phyloP scores from a whole-genome alignment of 805 yeast genomes.

The Saccharomyces paradoxus region DNA sequence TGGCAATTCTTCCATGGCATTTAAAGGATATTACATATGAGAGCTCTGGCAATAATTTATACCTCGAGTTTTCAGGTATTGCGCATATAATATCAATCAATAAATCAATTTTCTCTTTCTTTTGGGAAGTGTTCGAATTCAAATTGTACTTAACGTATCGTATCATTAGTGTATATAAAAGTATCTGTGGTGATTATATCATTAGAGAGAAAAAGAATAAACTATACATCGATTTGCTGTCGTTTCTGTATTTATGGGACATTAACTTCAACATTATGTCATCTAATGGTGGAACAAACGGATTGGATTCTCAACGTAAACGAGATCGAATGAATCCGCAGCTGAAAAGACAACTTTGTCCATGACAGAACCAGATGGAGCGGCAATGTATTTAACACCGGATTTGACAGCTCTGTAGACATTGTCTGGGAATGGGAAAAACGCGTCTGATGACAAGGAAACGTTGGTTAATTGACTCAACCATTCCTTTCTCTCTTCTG shows the following conservation, averaged over 20 bases:
- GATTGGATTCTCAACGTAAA: conserved; percentile 92
- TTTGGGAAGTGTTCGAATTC: not conserved
- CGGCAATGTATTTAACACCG: conserved; percentile 92
- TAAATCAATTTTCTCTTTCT: not conserved
- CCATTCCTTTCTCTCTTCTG: conserved; percentile 83
- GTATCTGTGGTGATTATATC: not conserved
- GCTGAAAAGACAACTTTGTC: conserved; percentile 94
- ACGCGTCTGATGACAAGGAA: conserved; percentile 91
- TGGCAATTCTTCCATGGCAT: not conserved
- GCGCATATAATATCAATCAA: not conserved
- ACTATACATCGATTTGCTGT: not conserved
- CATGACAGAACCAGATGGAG: conserved; percentile 95
- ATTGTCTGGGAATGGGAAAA: conserved; percentile 99
- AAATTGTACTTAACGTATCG: not conserved
- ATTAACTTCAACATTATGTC: not conserved
- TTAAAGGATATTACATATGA: not conserved
- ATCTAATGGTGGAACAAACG: conserved; percentile 90
- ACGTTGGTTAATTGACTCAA: conserved; percentile 67
- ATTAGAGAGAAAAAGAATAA: not conserved
- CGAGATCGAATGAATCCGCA: conserved; percentile 83
- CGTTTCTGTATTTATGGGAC: not conserved
- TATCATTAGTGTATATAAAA: not conserved
- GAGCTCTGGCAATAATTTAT: not conserved
- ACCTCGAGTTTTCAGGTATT: not conserved
- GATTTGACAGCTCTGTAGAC: conserved; percentile 95